phyloP scores from a whole-genome alignment of 2,329 filamentous ascomycete genomes.

The Huntiella abstrusa region DNA sequence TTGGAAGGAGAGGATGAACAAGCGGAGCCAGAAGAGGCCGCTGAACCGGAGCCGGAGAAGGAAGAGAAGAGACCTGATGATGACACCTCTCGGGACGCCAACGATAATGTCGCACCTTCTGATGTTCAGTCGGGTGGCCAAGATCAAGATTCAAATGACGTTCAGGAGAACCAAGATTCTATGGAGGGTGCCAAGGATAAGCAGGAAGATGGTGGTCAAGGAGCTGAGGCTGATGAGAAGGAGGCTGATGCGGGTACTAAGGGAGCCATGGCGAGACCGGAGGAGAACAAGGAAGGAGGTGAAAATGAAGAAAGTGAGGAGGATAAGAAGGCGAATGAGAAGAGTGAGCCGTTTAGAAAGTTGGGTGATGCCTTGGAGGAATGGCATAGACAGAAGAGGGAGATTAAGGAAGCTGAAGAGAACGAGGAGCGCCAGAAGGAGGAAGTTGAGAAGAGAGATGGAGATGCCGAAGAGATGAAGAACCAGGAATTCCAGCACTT shows the following conservation, averaged over 20 bases:
- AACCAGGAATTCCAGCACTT: constrained; percentile 86
- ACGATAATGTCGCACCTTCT: constrained; percentile 19
- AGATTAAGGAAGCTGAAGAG: constrained; percentile 42
- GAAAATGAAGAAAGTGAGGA: constrained; percentile 28
- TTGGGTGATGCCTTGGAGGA: constrained; percentile 81
- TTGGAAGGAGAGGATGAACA: constrained; percentile 19
- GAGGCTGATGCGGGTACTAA: constrained; percentile 45
- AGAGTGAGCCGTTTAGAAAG: constrained; percentile 69
- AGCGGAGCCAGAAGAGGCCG: constrained; percentile 34
- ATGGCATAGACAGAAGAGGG: constrained; percentile 76
- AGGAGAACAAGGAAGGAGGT: constrained; percentile 24
- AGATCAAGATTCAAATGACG: constrained; percentile 32
- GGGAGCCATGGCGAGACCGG: constrained; percentile 31
- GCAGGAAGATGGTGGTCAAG: constrained; percentile 46
- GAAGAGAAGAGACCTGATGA: constrained; percentile 18
- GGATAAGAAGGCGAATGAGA: constrained; percentile 25
- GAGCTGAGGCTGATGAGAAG: constrained; percentile 44
- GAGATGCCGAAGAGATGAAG: constrained; percentile 38
- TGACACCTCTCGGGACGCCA: constrained; percentile 11
- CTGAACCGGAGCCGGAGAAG: constrained; percentile 20
- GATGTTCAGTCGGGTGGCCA: constrained; percentile 45
- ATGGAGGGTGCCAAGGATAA: constrained; percentile 41
- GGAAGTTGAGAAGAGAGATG: constrained; percentile 23
- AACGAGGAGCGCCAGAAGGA: constrained; percentile 30
- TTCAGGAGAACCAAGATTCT: constrained; percentile 42